A percentile compares a stretch with the other conserved stretches of the same genome.
Evolutionary conservation across 2,329 filamentous ascomycete genomes (phyloP).

Genomic region (Pseudogymnoascus sp.): DNA sequence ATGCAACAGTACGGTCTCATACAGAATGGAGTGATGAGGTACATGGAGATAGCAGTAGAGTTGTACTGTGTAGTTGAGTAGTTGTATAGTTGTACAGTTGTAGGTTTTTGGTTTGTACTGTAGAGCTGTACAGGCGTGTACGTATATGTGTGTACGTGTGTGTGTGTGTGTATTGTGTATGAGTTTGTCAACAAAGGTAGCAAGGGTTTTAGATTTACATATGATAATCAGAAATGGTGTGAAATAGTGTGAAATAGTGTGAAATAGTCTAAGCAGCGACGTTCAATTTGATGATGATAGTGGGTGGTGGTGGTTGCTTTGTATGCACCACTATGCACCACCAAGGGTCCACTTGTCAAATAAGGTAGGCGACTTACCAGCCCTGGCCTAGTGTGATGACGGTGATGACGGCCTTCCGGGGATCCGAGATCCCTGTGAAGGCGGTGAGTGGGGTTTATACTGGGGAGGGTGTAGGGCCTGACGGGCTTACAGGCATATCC

Average conservation of each 20-base stretch:
- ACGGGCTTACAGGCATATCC: neutral
- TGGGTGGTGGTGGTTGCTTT: neutral
- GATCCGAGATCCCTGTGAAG: constrained; percentile 2
- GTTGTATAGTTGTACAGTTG: neutral
- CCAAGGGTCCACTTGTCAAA: neutral
- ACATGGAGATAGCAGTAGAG: neutral
- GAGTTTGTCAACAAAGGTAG: neutral
- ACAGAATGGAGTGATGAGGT: neutral
- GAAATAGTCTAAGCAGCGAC: no score
- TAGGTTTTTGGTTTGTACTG: neutral
- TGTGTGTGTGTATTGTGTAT: no score
- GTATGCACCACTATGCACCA: no score
- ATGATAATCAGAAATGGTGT: neutral
- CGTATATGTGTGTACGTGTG: neutral
- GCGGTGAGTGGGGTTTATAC: neutral
- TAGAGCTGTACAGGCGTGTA: neutral
- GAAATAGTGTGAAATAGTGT: no score
- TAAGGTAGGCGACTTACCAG: constrained; percentile 4
- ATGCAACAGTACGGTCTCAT: neutral
- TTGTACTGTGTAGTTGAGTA: neutral
- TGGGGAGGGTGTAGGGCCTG: neutral
- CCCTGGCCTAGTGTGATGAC: neutral
- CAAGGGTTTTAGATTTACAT: neutral
- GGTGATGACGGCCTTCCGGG: neutral
- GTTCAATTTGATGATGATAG: neutral